Evolutionary conservation across 139 green algal species (phyloP), one percentile per base, ranked within the genome.

Genomic region (Chlamydomonas sphaeroides): DNA sequence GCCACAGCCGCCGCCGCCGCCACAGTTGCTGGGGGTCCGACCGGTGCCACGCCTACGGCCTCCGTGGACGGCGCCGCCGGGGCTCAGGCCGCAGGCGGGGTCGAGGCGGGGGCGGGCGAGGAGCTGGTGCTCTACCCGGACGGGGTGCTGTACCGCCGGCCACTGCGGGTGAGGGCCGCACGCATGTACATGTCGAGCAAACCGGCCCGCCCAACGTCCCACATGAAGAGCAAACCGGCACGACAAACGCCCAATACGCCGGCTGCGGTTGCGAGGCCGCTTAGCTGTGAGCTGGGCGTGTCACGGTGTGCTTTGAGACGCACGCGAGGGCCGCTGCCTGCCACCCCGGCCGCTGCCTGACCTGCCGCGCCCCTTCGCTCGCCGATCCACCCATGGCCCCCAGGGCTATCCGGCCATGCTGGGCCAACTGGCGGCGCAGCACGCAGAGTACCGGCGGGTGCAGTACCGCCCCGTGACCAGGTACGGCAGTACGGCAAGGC

Each of bases 381-480:
- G 8, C 30, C 59, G 6, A 25, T 30, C 56, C 20, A 10, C 56
- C 59, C 59, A 23, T 4, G 42, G 1, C 26, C 39, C 5, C 0
- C 45, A 72, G 75, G 75, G 75, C 10, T 82, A 82, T 42, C 61
- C 63, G 7, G 62, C 75, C 5, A 41, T 82, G 75, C 21, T 82
- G n/a, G 32, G 26, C 7, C 62, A 65, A n/a, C 59, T 82, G 61
- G 75, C 75, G 21, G 75, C 45, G 7, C 62, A 72, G 42, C 61
- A 82, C 75, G 42, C 75, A 8, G 75, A 82, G 62, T 82, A 82
- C 59, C 75, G 72, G 32, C 42, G 62, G 14, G 75, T 82, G 75
- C 62, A 73, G 75, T 82, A 82, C 75, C 41, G 75, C n/a, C 75
- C 75, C 14, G 45, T 82, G 11, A 32, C 42, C 41, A 72, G 61